A percentile compares a stretch with the other conserved stretches of the same genome.
Conservation (phyloP, 164 flowering plant species). For the Vitis rupestris region DNA sequence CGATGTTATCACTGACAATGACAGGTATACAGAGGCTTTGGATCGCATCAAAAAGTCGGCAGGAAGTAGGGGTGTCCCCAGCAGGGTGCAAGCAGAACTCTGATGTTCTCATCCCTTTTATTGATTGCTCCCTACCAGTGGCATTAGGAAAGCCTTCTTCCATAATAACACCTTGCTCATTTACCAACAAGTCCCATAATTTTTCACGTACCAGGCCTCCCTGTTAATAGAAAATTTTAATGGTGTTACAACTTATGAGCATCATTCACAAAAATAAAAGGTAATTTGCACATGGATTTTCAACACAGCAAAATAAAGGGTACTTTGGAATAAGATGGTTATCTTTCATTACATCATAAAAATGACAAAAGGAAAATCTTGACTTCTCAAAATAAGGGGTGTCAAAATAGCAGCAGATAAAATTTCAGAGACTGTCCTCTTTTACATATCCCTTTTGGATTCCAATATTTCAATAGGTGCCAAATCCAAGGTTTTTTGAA, state of each 20-base stretch:
- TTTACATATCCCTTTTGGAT: background rate
- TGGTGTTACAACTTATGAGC: background rate
- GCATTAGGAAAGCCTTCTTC: slow-evolving; percentile 99
- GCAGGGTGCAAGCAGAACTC: slow-evolving; percentile 98
- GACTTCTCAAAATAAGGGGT: background rate
- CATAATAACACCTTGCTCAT: slow-evolving; percentile 70
- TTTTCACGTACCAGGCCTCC: slow-evolving; percentile 87
- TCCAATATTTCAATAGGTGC: background rate
- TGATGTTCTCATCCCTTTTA: slow-evolving; percentile 84
- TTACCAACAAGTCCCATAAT: slow-evolving; percentile 74
- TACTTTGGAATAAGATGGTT: no score
- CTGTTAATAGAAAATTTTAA: slow-evolving; percentile 30
- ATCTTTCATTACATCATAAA: no score
- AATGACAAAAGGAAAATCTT: background rate
- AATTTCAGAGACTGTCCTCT: no score
- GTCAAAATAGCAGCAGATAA: background rate
- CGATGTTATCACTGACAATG: slow-evolving; percentile 83
- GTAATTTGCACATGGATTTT: no score
- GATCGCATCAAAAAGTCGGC: slow-evolving; percentile 92
- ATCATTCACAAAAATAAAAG: background rate
- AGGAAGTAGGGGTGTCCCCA: slow-evolving; percentile 96
- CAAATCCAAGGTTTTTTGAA: background rate
- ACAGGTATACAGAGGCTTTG: slow-evolving; percentile 95
- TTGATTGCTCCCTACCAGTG: slow-evolving; percentile 90
- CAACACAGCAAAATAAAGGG: no score